Evolutionary conservation across 176 grass and related monocot species (phyloP).

Genomic region (Triticum timopheevii): DNA sequence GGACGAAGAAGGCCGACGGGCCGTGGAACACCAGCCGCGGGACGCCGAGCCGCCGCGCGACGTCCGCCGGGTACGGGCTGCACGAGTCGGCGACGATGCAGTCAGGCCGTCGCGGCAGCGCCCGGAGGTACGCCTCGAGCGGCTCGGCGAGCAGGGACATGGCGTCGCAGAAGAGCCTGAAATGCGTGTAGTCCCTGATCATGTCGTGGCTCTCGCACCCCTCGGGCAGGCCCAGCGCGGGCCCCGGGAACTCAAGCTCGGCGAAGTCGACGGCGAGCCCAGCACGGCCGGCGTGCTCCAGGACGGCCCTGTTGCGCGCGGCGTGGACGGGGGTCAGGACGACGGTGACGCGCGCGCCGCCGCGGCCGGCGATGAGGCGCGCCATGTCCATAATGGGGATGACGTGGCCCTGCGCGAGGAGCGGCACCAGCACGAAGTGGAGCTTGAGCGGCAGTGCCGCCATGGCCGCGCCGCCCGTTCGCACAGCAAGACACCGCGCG

Average conservation of each 20-base stretch:
- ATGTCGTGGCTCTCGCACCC: constrained; percentile 49
- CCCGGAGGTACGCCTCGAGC: constrained; percentile 35
- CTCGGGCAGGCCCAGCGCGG: constrained; percentile 28
- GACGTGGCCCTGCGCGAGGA: constrained; percentile 60
- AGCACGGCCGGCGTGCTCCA: constrained; percentile 19
- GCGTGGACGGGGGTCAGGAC: constrained; percentile 47
- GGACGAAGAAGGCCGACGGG: constrained; percentile 29
- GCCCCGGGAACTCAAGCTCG: constrained; percentile 46
- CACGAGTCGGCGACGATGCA: constrained; percentile 41
- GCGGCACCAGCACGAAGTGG: constrained; percentile 57
- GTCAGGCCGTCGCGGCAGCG: constrained; percentile 29
- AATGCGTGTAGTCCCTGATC: background rate
- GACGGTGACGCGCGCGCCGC: constrained; percentile 38
- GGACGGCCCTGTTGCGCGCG: constrained; percentile 20
- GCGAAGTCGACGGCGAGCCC: constrained; percentile 42
- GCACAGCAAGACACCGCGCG: background rate
- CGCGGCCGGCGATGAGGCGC: constrained; percentile 35
- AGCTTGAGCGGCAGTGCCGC: background rate
- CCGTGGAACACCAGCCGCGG: constrained; percentile 39
- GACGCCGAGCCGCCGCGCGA: constrained; percentile 24
- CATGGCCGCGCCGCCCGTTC: background rate
- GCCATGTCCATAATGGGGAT: constrained; percentile 59
- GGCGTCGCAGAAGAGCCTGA: constrained; percentile 29
- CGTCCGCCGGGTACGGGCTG: constrained; percentile 17
- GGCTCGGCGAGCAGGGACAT: constrained; percentile 15